phyloP scores from a whole-genome alignment of 768 basidiomycete species.

The Lactarius pseudohatsudake region DNA sequence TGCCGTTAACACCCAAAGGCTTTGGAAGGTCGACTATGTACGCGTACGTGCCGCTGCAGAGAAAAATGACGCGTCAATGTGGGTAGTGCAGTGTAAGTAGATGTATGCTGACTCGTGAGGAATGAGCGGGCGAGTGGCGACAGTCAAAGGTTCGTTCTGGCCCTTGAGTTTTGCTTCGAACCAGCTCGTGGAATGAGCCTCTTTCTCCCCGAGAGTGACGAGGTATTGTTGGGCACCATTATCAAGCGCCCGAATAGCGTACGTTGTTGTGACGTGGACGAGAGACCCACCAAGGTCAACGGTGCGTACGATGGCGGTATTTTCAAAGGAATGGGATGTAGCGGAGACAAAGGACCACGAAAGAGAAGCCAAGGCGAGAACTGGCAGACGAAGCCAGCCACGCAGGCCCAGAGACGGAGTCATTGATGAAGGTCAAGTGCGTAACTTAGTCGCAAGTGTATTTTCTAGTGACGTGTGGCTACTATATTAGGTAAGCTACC shows the following conservation, averaged over 20 bases:
- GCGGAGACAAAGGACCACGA: constrained; percentile 42
- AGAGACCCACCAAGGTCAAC: constrained; percentile 88
- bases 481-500: constrained; percentile 48
- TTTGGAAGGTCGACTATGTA: constrained; percentile 66
- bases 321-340: constrained; percentile 67
- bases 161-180: constrained; percentile 82
- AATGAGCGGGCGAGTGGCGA: constrained; percentile 51
- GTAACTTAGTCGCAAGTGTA: too few species aligned
- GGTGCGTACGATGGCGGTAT: constrained; percentile 84
- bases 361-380: constrained; percentile 46
- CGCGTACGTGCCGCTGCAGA: constrained; percentile 45
- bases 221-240: constrained; percentile 63
- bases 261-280: constrained; percentile 87
- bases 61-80: constrained; percentile 4
- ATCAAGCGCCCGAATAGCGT: constrained; percentile 72
- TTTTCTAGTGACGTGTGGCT: constrained; percentile 1
- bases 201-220: constrained; percentile 60
- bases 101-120: constrained; percentile 49
- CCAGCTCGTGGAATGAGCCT: constrained; percentile 70
- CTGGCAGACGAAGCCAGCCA: constrained; percentile 46
- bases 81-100: neutral
- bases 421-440: constrained; percentile 12
- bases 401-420: constrained; percentile 48
- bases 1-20: constrained; percentile 55
- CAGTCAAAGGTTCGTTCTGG: constrained; percentile 48